phyloP scores from a whole-genome alignment of 176 grass and related monocot species.

The Musa acuminata region DNA sequence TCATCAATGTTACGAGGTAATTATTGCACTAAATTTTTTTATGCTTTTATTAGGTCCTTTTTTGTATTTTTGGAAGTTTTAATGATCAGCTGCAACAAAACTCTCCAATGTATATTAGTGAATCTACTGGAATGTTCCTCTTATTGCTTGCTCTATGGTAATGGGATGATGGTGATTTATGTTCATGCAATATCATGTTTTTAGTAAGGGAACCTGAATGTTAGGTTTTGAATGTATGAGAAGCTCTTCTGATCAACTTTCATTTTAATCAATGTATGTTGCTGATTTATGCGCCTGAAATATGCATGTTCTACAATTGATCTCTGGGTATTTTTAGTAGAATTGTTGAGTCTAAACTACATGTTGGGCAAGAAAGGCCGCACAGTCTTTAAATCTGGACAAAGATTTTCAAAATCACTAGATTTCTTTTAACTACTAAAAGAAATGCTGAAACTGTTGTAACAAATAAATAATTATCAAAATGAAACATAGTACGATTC shows the following conservation, averaged over 20 bases:
- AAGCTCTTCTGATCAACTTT: neutral
- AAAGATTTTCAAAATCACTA: neutral
- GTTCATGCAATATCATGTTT: neutral
- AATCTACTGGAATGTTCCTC: too few relatives aligned
- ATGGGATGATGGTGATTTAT: neutral
- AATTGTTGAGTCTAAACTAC: neutral
- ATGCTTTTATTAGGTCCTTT: neutral
- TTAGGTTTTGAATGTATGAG: neutral
- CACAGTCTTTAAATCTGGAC: neutral
- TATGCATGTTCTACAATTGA: neutral
- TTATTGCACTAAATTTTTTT: constrained; percentile 7
- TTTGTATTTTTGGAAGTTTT: neutral
- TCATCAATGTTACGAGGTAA: constrained; percentile 89
- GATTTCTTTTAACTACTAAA: neutral
- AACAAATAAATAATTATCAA: too few relatives aligned
- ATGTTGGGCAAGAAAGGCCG: neutral
- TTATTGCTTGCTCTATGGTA: too few relatives aligned
- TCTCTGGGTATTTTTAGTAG: neutral
- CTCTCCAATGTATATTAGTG: too few relatives aligned
- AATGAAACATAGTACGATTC: neutral
- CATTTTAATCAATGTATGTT: neutral
- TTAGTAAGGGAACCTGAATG: neutral
- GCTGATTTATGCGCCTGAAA: neutral
- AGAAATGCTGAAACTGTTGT: neutral
- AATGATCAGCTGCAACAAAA: neutral